Base-by-base conservation (phyloP, 2,329 filamentous ascomycete genomes). In the Claviceps sp. region DNA sequence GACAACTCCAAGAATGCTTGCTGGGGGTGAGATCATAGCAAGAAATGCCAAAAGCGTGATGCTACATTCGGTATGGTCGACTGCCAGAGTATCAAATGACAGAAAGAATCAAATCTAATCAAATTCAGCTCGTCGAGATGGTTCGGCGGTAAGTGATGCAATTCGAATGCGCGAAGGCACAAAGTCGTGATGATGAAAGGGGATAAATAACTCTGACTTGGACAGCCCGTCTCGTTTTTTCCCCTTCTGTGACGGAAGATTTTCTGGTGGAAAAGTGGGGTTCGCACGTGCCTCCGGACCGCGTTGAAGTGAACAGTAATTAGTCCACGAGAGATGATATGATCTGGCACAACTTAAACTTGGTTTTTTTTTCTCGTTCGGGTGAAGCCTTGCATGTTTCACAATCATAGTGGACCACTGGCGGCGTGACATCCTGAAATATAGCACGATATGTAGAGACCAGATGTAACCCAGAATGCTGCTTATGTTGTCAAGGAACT, bases 211-310 rank as follows among this genome's bases (percentile, higher is more conserved):
- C 30, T 11, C 9, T 2, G 8, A 4, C 8, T 11, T 30, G 30
- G 30, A 30, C 30, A n/a, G 16, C 20, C 8, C 3, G 2, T 40
- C 11, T n/a, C 11, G 6, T 37, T 37, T 24, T 42, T 42, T 49
- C 37, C 42, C 43, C 43, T 50, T 41, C 30, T 34, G 30, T 34
- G 30, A 34, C 52, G 54, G 51, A 58, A 57, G 55, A 56, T 59
- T 65, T 62, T 57, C 57, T 54, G 20, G 46, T 30, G 20, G 40
- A 59, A 59, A 42, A 56, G 61, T 63, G 63, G 61, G 55, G 55
- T 49, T 22, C 38, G 57, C 64, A 65, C 63, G 63, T 66, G 63
- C 63, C 55, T 54, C 22, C 24, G 26, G 41, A 47, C 53, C 50
- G 50, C 50, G 49, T 51, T 49, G 38, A n/a, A n/a, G n/a, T 16